Evolutionary conservation across 148 eudicot species (phyloP).

Genomic region (Rhododendron henanense): DNA sequence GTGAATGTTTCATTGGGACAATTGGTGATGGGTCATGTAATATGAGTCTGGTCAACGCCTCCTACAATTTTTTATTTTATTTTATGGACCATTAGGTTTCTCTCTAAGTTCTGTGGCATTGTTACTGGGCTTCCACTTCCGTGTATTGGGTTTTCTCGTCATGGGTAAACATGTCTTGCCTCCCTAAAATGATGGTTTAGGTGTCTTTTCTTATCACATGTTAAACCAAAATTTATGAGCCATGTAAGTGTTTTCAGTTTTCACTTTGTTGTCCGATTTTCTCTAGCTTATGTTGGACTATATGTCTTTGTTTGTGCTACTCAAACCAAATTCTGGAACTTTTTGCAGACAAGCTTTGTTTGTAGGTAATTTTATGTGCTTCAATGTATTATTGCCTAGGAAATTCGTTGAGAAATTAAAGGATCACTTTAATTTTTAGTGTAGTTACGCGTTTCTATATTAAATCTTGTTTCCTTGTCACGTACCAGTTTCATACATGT

Average conservation of each 20-base stretch:
- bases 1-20: too few relatives aligned
- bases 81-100: too few relatives aligned
- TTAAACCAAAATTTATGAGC: not conserved
- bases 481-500: not conserved
- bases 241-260: not conserved
- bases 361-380: not conserved
- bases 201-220: not conserved
- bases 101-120: too few relatives aligned
- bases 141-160: not conserved
- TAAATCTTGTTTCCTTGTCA: not conserved
- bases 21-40: too few relatives aligned
- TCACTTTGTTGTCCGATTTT: not conserved
- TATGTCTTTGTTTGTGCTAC: not conserved
- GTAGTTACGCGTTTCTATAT: too few relatives aligned
- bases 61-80: too few relatives aligned
- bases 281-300: not conserved
- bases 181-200: not conserved
- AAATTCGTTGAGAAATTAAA: not conserved
- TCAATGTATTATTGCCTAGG: not conserved
- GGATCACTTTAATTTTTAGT: not conserved
- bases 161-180: not conserved
- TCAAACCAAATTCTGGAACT: not conserved
- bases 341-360: not conserved
- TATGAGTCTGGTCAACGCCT: too few relatives aligned
- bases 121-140: not conserved